Conservation (phyloP, 139 green algal genomes). For the Gonium pectorale region DNA sequence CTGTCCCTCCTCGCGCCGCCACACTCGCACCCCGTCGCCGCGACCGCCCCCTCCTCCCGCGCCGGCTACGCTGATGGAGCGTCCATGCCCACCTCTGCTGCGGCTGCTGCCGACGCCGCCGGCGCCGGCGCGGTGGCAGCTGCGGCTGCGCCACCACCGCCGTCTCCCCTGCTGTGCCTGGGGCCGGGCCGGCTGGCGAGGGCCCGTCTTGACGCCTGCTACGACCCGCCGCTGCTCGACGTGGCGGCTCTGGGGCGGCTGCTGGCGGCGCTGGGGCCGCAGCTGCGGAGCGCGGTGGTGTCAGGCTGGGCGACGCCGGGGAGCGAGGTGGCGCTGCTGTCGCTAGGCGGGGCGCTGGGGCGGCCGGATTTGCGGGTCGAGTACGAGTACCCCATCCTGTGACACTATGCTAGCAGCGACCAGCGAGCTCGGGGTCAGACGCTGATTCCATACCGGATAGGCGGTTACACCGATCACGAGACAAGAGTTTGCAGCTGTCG, state of each 20-base stretch:
- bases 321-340: slow-evolving; percentile 24
- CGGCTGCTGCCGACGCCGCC: not conserved
- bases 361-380: slow-evolving; percentile 7
- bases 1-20: not conserved
- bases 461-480: too few relatives aligned
- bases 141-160: too few relatives aligned
- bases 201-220: slow-evolving; percentile 27
- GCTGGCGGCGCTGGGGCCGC: slow-evolving; percentile 29
- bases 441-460: too few relatives aligned
- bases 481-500: too few relatives aligned
- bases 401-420: too few relatives aligned
- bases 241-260: not conserved
- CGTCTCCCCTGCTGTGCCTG: too few relatives aligned
- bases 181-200: not conserved
- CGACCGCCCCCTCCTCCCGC: too few relatives aligned
- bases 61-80: too few relatives aligned
- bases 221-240: slow-evolving; percentile 27
- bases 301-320: slow-evolving; percentile 34
- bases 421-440: too few relatives aligned
- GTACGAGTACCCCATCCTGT: slow-evolving; percentile 41
- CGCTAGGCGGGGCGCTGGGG: not conserved
- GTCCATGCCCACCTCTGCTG: too few relatives aligned
- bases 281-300: slow-evolving; percentile 8
- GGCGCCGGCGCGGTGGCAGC: not conserved
- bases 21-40: too few relatives aligned